Percentiles rank a stretch among this genome's conserved stretches.
phyloP scores from a whole-genome alignment of 1,139 yeast genomes.

The Yamadazyma oceani region DNA sequence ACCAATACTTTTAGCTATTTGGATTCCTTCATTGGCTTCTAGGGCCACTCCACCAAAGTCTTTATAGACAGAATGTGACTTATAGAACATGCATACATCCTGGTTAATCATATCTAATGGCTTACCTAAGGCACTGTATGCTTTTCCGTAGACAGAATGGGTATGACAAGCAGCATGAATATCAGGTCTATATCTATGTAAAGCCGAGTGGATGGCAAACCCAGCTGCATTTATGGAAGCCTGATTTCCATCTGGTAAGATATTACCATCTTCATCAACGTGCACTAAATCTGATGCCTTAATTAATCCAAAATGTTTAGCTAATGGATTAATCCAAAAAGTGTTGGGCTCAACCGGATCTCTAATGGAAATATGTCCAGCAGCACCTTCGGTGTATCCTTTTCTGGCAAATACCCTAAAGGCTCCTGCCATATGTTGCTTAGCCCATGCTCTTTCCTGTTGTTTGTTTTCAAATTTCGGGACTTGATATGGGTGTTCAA shows the following conservation, averaged over 20 bases:
- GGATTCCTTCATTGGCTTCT: slow-evolving; percentile 68
- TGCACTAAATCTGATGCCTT: slow-evolving; percentile 76
- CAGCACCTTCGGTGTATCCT: slow-evolving; percentile 71
- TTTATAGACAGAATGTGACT: slow-evolving; percentile 61
- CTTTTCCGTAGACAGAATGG: slow-evolving; percentile 73
- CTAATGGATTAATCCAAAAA: slow-evolving; percentile 81
- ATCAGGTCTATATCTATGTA: slow-evolving; percentile 77
- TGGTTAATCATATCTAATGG: slow-evolving; percentile 79
- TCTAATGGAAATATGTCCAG: slow-evolving; percentile 79
- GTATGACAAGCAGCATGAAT: slow-evolving; percentile 82
- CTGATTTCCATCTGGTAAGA: slow-evolving; percentile 63
- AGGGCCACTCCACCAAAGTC: slow-evolving; percentile 82
- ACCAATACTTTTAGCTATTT: slow-evolving; percentile 68
- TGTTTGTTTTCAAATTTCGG: slow-evolving; percentile 53
- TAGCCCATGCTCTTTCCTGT: slow-evolving; percentile 59
- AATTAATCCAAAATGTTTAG: slow-evolving; percentile 66
- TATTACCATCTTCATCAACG: slow-evolving; percentile 69
- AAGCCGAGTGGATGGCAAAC: slow-evolving; percentile 73
- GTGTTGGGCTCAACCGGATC: slow-evolving; percentile 73
- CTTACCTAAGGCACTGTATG: slow-evolving; percentile 70
- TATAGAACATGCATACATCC: slow-evolving; percentile 70
- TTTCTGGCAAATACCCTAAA: slow-evolving; percentile 75
- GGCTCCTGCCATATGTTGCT: slow-evolving; percentile 80
- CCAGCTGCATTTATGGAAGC: slow-evolving; percentile 78
- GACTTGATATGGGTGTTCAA: slow-evolving; percentile 45